Evolutionary conservation across 2,329 filamentous ascomycete genomes (phyloP).

Genomic region (Hypoxylon sp.): DNA sequence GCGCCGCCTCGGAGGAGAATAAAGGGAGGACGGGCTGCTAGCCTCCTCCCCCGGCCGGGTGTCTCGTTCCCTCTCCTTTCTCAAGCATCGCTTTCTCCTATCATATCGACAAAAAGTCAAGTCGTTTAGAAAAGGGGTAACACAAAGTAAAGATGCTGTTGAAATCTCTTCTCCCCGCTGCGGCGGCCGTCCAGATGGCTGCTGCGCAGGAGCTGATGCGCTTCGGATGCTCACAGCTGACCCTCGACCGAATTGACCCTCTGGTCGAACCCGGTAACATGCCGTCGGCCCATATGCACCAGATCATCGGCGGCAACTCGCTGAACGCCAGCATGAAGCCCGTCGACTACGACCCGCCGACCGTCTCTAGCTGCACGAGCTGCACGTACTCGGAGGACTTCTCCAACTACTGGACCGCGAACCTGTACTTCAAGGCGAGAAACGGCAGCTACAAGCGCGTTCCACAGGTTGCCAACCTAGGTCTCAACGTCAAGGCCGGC

Average conservation of each 20-base stretch:
- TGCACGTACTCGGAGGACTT: slow-evolving; percentile 56
- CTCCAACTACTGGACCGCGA: slow-evolving; percentile 56
- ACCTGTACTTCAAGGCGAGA: slow-evolving; percentile 54
- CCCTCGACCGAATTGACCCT: slow-evolving; percentile 55
- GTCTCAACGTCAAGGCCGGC: slow-evolving; percentile 51
- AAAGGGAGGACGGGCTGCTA: slow-evolving; percentile 43
- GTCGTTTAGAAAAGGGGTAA: slow-evolving; percentile 20
- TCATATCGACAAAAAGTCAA: neutral
- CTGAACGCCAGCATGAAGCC: slow-evolving; percentile 54
- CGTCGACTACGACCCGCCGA: slow-evolving; percentile 48
- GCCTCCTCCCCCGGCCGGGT: slow-evolving; percentile 20
- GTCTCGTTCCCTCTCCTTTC: slow-evolving; percentile 29
- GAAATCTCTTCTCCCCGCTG: slow-evolving; percentile 51
- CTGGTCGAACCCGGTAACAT: slow-evolving; percentile 53
- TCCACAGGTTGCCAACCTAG: slow-evolving; percentile 53
- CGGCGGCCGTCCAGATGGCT: slow-evolving; percentile 49
- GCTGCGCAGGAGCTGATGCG: slow-evolving; percentile 57
- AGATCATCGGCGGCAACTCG: slow-evolving; percentile 54
- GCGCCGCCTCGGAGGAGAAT: slow-evolving; percentile 40
- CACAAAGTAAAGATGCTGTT: slow-evolving; percentile 50
- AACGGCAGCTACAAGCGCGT: slow-evolving; percentile 55
- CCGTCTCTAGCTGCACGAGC: slow-evolving; percentile 51
- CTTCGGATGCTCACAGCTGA: slow-evolving; percentile 57
- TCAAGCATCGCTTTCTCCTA: slow-evolving; percentile 20
- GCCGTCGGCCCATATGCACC: slow-evolving; percentile 55